Evolutionary conservation across 345 rosid genomes (phyloP).

Genomic region (Melastoma malabathricum): DNA sequence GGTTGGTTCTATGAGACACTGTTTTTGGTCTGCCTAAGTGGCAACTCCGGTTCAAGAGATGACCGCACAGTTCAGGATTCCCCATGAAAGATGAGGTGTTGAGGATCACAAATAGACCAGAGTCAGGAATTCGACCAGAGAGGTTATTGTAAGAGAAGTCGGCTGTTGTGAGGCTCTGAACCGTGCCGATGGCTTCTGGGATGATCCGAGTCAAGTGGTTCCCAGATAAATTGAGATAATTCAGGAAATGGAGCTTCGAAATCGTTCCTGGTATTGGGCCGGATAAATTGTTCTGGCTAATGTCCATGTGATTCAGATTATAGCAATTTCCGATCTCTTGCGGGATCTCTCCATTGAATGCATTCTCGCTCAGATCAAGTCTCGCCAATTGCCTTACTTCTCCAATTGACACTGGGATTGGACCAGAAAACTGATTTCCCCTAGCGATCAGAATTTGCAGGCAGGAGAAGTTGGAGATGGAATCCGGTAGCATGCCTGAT

Average conservation of each 20-base stretch:
- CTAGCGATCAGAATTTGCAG: conserved; percentile 35
- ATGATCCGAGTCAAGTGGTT: conserved; percentile 38
- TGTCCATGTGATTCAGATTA: conserved; percentile 44
- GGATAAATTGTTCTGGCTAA: conserved; percentile 58
- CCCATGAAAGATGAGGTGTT: conserved; percentile 49
- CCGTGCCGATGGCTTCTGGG: conserved; percentile 26
- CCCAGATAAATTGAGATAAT: conserved; percentile 48
- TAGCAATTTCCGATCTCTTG: conserved; percentile 34
- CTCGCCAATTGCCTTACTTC: conserved; percentile 28
- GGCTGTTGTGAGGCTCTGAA: conserved; percentile 48
- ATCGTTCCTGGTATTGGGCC: conserved; percentile 42
- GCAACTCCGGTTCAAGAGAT: conserved; percentile 29
- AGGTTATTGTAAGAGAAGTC: conserved; percentile 61
- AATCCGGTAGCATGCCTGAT: conserved; percentile 36
- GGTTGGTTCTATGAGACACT: conserved; percentile 12
- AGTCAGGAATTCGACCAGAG: conserved; percentile 46
- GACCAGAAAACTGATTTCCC: conserved; percentile 45
- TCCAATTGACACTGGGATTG: conserved; percentile 34
- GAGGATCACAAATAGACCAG: conserved; percentile 41
- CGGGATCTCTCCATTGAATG: conserved; percentile 35
- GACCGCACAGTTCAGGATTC: conserved; percentile 47
- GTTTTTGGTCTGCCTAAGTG: conserved; percentile 10
- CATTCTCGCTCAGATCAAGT: conserved; percentile 43
- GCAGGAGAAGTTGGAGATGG: conserved; percentile 40
- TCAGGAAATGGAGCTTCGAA: conserved; percentile 29